Base-by-base conservation (phyloP, 1,284 basidiomycete species). In the Heterobasidion occidentale region DNA sequence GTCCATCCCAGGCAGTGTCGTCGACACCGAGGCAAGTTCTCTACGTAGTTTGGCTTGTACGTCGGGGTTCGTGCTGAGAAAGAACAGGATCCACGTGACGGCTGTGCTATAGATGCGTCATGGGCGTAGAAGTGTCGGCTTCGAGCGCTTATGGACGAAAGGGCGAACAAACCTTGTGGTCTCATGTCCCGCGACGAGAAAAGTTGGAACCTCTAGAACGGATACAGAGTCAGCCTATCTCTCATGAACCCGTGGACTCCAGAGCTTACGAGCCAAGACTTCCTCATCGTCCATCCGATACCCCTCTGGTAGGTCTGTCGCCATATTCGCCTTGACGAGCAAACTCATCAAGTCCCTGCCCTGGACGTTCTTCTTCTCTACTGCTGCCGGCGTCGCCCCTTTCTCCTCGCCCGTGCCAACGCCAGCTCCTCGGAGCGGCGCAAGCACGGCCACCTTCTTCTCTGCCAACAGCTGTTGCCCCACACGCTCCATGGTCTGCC, bases 101-200 rank as follows among this genome's bases (percentile, higher is more conserved):
- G 63, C 67, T 0, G 67, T 61, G 35, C 65, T 67, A 52, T 53
- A 34, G 3, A 52, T 4, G 27, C 27, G 27, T 5, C 17, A 7
- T 33, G 19, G 14, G 46, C 33, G 15, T 11, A 14, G 1, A 27
- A 51, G 1, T 19, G 8, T 9, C 17, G 9, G 11, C 15, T n/a
- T n/a, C 38, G 36, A 34, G 36, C 36, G 7, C 52, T 50, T 3
- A 17, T 19, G 9, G 11, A 15, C 6, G 9, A 11, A 11, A 9
- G 12, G 19, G 49, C 12, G 9, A 38, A 42, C 62, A 3, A 62
- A 79, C 78, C 83, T 86, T 1, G 74, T 73, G 0, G 92, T 93
- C 65, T 93, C 90, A 67, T 92, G 88, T 0, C 91, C 91, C 2
- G 84, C 83, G 3, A 81, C 71, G 3, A 88, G 65, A 67, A 85